phyloP scores from a whole-genome alignment of 805 yeast species.

The Candida sithepensis region DNA sequence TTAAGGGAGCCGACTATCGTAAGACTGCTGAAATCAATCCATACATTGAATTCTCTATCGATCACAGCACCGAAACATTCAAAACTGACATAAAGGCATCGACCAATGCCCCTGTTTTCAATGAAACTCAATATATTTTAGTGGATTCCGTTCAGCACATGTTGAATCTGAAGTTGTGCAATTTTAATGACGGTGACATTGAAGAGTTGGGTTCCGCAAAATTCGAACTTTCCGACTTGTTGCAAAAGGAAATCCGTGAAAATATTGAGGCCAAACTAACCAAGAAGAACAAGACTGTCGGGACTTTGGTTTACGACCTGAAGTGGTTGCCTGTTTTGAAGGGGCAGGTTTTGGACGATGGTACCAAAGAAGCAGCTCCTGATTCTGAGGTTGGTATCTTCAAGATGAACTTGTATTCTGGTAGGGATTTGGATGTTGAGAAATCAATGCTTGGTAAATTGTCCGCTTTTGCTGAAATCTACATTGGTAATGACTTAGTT shows the following conservation, averaged over 20 bases:
- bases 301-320: conserved; percentile 55
- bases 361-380: conserved; percentile 44
- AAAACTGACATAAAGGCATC: conserved; percentile 57
- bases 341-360: conserved; percentile 44
- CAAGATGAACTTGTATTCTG: conserved; percentile 59
- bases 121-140: conserved; percentile 61
- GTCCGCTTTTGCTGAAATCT: conserved; percentile 68
- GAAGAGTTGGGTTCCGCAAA: conserved; percentile 45
- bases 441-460: conserved; percentile 48
- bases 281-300: conserved; percentile 53
- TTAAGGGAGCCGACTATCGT: conserved; percentile 49
- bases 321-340: conserved; percentile 47
- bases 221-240: conserved; percentile 54
- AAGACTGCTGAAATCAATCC: conserved; percentile 51
- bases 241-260: conserved; percentile 49
- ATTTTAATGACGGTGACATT: conserved; percentile 57
- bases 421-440: conserved; percentile 51
- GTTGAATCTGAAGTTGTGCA: conserved; percentile 50
- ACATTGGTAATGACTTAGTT: conserved; percentile 52
- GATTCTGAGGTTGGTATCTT: conserved; percentile 73
- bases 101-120: conserved; percentile 58
- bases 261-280: conserved; percentile 41
- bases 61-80: conserved; percentile 24
- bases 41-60: conserved; percentile 32
- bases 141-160: conserved; percentile 55